Evolutionary conservation across 2,329 filamentous ascomycete genomes (phyloP), one percentile per base, ranked within the genome.

Genomic region (Fusarium dlaminii): DNA sequence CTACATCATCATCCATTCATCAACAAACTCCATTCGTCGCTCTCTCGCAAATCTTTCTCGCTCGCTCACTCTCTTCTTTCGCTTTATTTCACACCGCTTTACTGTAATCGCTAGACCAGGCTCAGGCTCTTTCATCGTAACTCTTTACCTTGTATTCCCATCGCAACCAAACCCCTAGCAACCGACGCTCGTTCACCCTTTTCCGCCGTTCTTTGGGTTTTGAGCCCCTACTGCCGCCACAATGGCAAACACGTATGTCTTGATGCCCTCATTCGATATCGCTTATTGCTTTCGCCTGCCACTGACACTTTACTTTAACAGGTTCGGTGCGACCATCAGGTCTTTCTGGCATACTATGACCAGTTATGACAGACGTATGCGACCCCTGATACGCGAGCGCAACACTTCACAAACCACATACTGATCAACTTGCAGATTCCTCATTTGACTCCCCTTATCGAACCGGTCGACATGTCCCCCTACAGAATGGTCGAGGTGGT

Each of bases 311-410:
- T 10, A 2, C 36, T 67, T 49, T 13, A 49, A 24, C 76, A 92
- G 92, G 79, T 83, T 96, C 80, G 88, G 90, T 78, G 89, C 89
- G 78, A 90, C 92, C 84, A 93, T 96, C 84, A 93, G 93, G 84
- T 93, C 93, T 72, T 96, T 99, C 86, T 99, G 96, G 96, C 96
- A 98, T 88, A 91, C 93, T 77, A 96, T 92, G 89, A 92, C 90
- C 83, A 92, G 90, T 78, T 87, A 92, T 85, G 90, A 92, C 82
- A 85, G 90, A 84, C 90, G 90, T 92, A 84, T 81, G 90, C 71
- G 56, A 57, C 43, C 70, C 66, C 57, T 66, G 24, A 46, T 40
- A 20, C 18, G 29, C 24, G 36, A 55, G 40, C 34, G 63, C 68
- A 39, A 49, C 49, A 57, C 36, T 51, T 34, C 65, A 32, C 55